A percentile compares a stretch with the other conserved stretches of the same genome.
phyloP scores from a whole-genome alignment of 257 asterid genomes.

The Salvia splendens region DNA sequence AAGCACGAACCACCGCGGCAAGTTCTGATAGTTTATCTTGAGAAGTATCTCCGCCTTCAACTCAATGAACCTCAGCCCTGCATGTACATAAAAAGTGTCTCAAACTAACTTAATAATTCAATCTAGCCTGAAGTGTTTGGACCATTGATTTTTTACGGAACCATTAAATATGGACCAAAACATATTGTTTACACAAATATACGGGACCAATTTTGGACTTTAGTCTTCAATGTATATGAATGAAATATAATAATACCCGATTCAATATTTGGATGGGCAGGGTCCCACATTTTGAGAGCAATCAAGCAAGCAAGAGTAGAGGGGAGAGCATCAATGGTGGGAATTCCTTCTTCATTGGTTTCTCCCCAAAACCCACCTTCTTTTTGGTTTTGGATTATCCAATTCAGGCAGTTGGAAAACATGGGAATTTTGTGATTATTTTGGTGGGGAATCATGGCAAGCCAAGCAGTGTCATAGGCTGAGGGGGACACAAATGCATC shows the following conservation, averaged over 20 bases:
- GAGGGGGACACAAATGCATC: constrained; percentile 36
- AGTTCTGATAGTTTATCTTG: constrained; percentile 22
- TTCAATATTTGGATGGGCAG: constrained; percentile 34
- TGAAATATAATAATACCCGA: constrained; percentile 30
- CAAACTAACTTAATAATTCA: too few relatives aligned
- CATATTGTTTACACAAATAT: too few relatives aligned
- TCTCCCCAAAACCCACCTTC: constrained; percentile 61
- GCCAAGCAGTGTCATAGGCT: constrained; percentile 67
- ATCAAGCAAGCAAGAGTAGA: constrained; percentile 55
- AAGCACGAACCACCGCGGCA: constrained; percentile 54
- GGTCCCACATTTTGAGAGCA: constrained; percentile 53
- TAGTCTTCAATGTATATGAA: too few relatives aligned
- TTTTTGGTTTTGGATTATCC: constrained; percentile 54
- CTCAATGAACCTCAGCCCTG: constrained; percentile 46
- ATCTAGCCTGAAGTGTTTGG: too few relatives aligned
- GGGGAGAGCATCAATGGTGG: constrained; percentile 53
- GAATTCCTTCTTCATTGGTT: constrained; percentile 31
- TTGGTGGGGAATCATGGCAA: constrained; percentile 54
- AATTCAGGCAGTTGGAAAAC: constrained; percentile 47
- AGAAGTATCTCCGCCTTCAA: constrained; percentile 37
- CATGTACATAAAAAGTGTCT: too few relatives aligned
- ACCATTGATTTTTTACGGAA: too few relatives aligned
- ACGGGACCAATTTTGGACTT: too few relatives aligned
- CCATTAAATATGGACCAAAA: too few relatives aligned
- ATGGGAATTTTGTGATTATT: constrained; percentile 33